Evolutionary conservation across 768 basidiomycete species (phyloP), one percentile per base, ranked within the genome.

Genomic region (Mycena galopus): DNA sequence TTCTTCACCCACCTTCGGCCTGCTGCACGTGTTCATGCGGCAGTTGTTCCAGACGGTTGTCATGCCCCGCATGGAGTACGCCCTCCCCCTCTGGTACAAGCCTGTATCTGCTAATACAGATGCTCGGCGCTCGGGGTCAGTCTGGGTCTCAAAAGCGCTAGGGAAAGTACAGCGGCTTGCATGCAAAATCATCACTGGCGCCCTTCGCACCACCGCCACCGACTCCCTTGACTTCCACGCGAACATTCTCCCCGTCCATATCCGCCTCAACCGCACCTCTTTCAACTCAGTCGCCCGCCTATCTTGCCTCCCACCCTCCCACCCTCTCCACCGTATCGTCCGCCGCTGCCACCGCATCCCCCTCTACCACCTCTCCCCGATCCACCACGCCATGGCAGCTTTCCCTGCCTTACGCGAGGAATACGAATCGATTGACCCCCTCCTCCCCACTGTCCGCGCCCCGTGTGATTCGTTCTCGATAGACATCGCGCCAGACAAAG

Each of bases 181-280:
- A 8, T n/a, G 21, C 33, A 21, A 23, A 7, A 19, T 59, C 35
- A 59, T 59, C 35, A 59, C 58, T 2, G 58, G 58, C n/a, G 37
- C 58, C 1, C 37, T 59, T 3, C 9, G 58, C 4, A 59, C 23
- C 2, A 59, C 35, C 1, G 58, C 58, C 4, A 59, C 58, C 3
- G 58, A 59, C 12, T 39, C 23, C n/a, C n/a, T 59, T 1, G 58
- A 59, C 37, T 39, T 59, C 58, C 58, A 59, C 23, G n/a, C 58
- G n/a, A 37, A 59, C 37, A 0, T 59, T 10, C 35, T 59, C 12
- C 58, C 58, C 12, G 14, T 14, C 25, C 51, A 53, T 25, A 53
- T 53, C 25, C 51, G 14, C 10, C 51, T 53, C 51, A 53, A 53
- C 12, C 51, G 25, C 2, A 27, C 51, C 8, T 23, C 14, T 2